Conservation (phyloP, 768 basidiomycete genomes). For the Sporobolomyces roseus region DNA sequence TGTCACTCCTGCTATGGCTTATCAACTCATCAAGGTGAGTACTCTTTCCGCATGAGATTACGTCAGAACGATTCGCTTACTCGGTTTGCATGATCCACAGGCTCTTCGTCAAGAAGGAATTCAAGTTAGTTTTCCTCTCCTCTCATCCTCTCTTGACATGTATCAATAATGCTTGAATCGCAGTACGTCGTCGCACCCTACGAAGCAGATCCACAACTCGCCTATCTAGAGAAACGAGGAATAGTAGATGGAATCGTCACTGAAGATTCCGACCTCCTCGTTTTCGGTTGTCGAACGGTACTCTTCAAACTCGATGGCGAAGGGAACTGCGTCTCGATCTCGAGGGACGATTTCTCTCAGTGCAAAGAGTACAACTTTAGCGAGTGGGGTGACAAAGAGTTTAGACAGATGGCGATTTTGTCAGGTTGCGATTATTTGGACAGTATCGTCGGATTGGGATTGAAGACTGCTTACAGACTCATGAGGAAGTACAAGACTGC, state of each 20-base stretch:
- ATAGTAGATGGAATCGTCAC: conserved; percentile 87
- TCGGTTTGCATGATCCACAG: conserved; percentile 52
- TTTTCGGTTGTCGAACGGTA: conserved; percentile 89
- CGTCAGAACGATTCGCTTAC: too few species aligned
- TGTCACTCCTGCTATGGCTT: conserved; percentile 95
- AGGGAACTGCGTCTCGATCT: conserved; percentile 51
- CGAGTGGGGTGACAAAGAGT: conserved; percentile 85
- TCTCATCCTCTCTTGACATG: neutral
- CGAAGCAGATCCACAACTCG: conserved; percentile 95
- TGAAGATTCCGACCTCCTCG: conserved; percentile 94
- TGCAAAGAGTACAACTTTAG: conserved; percentile 67
- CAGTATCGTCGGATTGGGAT: conserved; percentile 82
- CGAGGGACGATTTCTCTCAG: conserved; percentile 49
- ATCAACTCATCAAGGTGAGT: conserved; percentile 86
- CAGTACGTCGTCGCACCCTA: conserved; percentile 91
- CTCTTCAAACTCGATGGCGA: conserved; percentile 83
- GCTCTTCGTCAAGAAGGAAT: conserved; percentile 77
- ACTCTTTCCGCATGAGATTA: too few species aligned
- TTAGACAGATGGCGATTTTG: conserved; percentile 68
- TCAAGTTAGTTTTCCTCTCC: conserved; percentile 18
- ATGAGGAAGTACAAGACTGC: conserved; percentile 79
- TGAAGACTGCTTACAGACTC: conserved; percentile 84
- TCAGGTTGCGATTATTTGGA: conserved; percentile 90
- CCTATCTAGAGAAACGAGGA: conserved; percentile 78
- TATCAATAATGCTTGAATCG: neutral